Evolutionary conservation across 495 filamentous ascomycete species (phyloP).

Genomic region (Evernia prunastri): DNA sequence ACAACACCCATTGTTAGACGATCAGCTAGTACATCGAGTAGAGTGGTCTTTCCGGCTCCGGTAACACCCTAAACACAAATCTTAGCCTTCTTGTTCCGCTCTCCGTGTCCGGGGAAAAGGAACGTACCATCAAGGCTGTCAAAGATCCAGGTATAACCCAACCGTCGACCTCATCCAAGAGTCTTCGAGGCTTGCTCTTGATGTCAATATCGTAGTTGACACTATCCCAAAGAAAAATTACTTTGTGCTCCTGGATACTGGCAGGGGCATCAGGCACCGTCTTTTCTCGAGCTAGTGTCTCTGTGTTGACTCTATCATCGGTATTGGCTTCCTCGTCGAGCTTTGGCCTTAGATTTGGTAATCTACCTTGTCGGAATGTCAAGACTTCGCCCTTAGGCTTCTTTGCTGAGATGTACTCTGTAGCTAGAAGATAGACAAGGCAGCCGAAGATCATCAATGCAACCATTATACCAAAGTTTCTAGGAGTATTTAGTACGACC

Average conservation of each 20-base stretch:
- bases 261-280: constrained; percentile 24
- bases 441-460: constrained; percentile 66
- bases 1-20: constrained; percentile 83
- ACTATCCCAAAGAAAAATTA: constrained; percentile 80
- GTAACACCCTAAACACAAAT: no score
- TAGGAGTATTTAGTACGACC: no score
- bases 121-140: constrained; percentile 63
- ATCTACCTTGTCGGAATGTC: constrained; percentile 72
- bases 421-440: constrained; percentile 57
- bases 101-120: no score
- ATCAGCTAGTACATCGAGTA: constrained; percentile 53
- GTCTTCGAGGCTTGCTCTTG: constrained; percentile 64
- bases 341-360: constrained; percentile 50
- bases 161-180: constrained; percentile 77
- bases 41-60: constrained; percentile 56
- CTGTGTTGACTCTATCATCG: constrained; percentile 32
- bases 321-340: constrained; percentile 44
- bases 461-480: constrained; percentile 75
- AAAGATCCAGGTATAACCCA: constrained; percentile 89
- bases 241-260: constrained; percentile 52
- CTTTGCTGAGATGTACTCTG: constrained; percentile 69
- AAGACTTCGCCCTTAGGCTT: constrained; percentile 88
- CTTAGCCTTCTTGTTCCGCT: no score
- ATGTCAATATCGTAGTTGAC: constrained; percentile 88
- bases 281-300: constrained; percentile 31